These are phyloP conservation scores for Dalbergia cultrata DNA, from an alignment of 306 rosid species.

Conservation along the genomic window DNA sequence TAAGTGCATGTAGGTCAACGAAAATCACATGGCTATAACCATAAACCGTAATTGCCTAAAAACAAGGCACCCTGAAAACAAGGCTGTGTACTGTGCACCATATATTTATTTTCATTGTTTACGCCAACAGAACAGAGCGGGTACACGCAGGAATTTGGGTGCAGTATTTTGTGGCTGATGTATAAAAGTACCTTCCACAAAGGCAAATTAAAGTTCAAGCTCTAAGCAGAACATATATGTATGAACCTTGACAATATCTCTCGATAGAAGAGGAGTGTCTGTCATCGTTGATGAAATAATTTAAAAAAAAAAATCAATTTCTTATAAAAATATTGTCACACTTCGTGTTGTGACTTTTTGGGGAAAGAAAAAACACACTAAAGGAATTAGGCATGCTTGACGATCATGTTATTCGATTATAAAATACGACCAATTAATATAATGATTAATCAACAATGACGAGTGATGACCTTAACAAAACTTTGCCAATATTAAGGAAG, in stretches of 20 bases:
- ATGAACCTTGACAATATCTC: neutral
- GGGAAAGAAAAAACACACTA: too few relatives aligned
- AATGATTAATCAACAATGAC: too few relatives aligned
- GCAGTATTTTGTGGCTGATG: neutral
- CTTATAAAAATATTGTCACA: too few relatives aligned
- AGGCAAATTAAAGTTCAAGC: neutral
- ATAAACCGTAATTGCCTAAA: neutral
- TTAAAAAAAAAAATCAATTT: too few relatives aligned
- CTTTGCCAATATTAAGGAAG: neutral
- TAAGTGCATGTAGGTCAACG: neutral
- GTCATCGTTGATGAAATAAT: neutral
- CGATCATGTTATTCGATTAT: too few relatives aligned
- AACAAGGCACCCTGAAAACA: neutral
- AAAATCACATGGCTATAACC: neutral
- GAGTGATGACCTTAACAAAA: neutral
- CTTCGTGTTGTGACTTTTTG: too few relatives aligned
- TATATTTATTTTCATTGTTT: neutral
- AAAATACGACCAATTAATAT: too few relatives aligned
- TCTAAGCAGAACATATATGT: neutral
- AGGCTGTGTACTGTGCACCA: neutral
- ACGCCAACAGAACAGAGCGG: constrained; percentile 2
- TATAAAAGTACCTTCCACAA: neutral
- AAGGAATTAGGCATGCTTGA: too few relatives aligned
- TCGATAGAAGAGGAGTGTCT: neutral
- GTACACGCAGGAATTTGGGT: neutral